These are phyloP conservation scores for Debaryomycetaceae sp. DNA, from an alignment of 1,139 yeast species.

Conservation along the genomic window DNA sequence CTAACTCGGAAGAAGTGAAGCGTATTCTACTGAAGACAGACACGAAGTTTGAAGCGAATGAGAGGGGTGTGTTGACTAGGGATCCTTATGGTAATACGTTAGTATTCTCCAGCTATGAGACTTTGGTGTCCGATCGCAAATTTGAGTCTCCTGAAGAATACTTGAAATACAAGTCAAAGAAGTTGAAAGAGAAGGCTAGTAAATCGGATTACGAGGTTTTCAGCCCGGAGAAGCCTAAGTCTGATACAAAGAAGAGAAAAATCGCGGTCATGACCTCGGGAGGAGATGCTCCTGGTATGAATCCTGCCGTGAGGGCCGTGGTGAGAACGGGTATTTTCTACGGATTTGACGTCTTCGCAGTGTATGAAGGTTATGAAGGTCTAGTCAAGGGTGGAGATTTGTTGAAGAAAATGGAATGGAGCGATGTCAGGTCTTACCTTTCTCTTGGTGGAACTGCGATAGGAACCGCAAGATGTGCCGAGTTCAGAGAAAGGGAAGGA, in stretches of 20 bases:
- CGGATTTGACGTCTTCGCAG: conserved; percentile 93
- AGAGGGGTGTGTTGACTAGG: conserved; percentile 20
- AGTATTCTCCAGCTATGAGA: conserved; percentile 37
- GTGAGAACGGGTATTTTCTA: conserved; percentile 84
- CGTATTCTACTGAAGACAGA: conserved; percentile 24
- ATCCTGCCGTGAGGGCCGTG: conserved; percentile 90
- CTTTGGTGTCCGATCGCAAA: conserved; percentile 24
- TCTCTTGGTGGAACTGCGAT: conserved; percentile 92
- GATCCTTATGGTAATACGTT: conserved; percentile 61
- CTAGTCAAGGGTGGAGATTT: conserved; percentile 79
- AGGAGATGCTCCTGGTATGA: conserved; percentile 99
- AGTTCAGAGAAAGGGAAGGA: conserved; percentile 80
- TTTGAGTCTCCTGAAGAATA: conserved; percentile 30
- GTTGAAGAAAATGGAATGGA: conserved; percentile 82
- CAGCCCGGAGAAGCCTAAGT: conserved; percentile 1
- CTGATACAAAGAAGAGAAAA: conserved; percentile 36
- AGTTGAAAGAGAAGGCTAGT: conserved; percentile 10
- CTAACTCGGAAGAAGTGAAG: conserved; percentile 40
- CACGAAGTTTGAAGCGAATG: conserved; percentile 11
- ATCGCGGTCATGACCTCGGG: conserved; percentile 98
- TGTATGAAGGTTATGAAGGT: conserved; percentile 95
- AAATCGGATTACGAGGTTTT: not conserved
- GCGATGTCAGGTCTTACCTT: conserved; percentile 88
- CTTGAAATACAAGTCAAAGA: conserved; percentile 16
- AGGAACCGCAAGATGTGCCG: conserved; percentile 92